Base-by-base conservation (phyloP, 2,329 filamentous ascomycete genomes). In the Pleoardoris graminearum region DNA sequence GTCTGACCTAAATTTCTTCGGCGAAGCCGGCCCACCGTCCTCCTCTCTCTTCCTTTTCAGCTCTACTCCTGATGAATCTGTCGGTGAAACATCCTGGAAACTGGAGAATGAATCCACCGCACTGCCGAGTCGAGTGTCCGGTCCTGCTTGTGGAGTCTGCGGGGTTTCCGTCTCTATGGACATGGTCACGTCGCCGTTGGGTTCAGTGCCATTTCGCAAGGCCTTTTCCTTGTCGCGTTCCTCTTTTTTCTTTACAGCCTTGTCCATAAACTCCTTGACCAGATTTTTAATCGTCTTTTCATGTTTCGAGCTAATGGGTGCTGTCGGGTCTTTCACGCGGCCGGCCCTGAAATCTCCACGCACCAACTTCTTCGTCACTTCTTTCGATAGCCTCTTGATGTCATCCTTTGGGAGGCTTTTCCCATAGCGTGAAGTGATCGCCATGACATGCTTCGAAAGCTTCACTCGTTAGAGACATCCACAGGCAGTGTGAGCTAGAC, bases 321-420 rank as follows among this genome's bases (percentile, higher is more conserved):
- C 68, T 7, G 85, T 90, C 0, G 91, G 93, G 66, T 97, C 87
- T 39, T 85, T 82, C 8, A 97, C 91, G n/a, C 91, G 87, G 42
- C 86, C 85, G 67, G 93, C 88, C 72, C 96, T 96, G 76, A 90
- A 97, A 71, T 97, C 93, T 0, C 91, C 94, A 16, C 89, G 85
- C 17, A 96, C 92, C 12, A 97, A 82, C 73, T 93, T 96, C 75
- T 96, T 96, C 51, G 86, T 86, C 68, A 84, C 82, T 71, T 87
- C 84, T 74, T 86, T 87, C 6, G 81, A 83, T 59, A 85, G 81
- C 36, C 82, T 79, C 68, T 87, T 87, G 37, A 87, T 68, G 54
- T 87, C 82, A 2, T 97, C 91, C 67, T 88, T 92, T 3, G 91
- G 89, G 19, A 97, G 84, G 74, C 91, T 92, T 66, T 91, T 83